phyloP scores from a whole-genome alignment of 495 filamentous ascomycete species.

The Penicillium goetzii region DNA sequence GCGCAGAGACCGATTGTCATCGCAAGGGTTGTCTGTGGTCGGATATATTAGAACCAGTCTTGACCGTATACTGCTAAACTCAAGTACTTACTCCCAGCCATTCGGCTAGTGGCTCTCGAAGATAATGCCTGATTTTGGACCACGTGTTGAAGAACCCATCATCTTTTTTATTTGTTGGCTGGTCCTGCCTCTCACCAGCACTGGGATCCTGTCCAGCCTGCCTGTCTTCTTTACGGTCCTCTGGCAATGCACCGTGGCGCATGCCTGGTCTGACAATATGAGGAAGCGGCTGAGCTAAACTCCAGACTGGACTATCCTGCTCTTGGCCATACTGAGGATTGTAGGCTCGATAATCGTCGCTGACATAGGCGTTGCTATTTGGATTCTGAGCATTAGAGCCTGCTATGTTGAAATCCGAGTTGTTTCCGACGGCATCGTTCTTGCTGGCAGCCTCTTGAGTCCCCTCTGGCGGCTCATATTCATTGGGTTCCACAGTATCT shows the following conservation, averaged over 20 bases:
- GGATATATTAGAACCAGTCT: background rate
- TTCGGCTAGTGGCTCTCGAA: conserved; percentile 31
- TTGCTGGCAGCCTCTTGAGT: conserved; percentile 25
- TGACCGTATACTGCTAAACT: background rate
- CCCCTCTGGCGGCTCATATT: conserved; percentile 17
- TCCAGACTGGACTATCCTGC: conserved; percentile 11
- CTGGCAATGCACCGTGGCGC: conserved; percentile 22
- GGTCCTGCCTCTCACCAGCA: background rate
- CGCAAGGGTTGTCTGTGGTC: conserved; percentile 26
- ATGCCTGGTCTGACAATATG: conserved; percentile 22
- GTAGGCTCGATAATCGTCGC: conserved; percentile 3
- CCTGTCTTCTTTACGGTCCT: conserved; percentile 14
- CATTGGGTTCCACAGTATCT: conserved; percentile 15
- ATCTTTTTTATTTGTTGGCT: conserved; percentile 9
- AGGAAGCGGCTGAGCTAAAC: conserved; percentile 15
- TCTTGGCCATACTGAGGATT: conserved; percentile 12
- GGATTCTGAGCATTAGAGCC: conserved; percentile 17
- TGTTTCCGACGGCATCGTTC: conserved; percentile 17
- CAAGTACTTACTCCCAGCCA: conserved; percentile 31
- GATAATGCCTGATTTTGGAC: conserved; percentile 24
- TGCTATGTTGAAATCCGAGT: conserved; percentile 21
- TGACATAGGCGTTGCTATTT: conserved; percentile 13
- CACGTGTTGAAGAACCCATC: conserved; percentile 29
- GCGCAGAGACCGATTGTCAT: conserved; percentile 31
- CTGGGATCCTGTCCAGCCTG: background rate